Conservation (phyloP, 805 yeast genomes). For the Wickerhamomyces silvicola region DNA sequence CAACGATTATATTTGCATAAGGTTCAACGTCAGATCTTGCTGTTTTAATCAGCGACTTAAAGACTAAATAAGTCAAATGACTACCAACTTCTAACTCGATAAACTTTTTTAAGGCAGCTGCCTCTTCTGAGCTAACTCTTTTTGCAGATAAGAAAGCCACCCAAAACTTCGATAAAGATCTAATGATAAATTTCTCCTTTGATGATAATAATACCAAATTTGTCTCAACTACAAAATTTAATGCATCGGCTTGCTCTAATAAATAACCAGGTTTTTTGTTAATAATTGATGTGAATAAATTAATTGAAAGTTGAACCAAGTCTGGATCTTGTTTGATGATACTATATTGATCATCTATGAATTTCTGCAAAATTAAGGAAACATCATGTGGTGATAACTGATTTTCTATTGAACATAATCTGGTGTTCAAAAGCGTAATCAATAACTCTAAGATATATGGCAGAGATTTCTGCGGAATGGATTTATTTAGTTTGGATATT, state of each 20-base stretch:
- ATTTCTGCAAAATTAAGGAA: constrained; percentile 11
- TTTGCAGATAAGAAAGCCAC: constrained; percentile 37
- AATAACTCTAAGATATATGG: constrained; percentile 14
- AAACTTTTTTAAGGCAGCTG: constrained; percentile 25
- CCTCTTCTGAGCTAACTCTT: constrained; percentile 38
- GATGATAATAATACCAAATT: constrained; percentile 27
- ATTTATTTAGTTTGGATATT: constrained; percentile 22
- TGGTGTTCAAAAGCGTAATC: constrained; percentile 13
- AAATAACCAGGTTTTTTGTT: constrained; percentile 44
- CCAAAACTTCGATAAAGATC: constrained; percentile 50
- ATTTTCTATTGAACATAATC: constrained; percentile 9
- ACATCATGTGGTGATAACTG: constrained; percentile 4
- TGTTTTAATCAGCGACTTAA: constrained; percentile 42
- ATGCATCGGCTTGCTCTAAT: constrained; percentile 26
- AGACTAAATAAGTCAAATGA: constrained; percentile 26
- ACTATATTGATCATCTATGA: constrained; percentile 10
- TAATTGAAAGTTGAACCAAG: constrained; percentile 42
- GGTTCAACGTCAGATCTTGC: constrained; percentile 55
- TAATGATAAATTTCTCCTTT: constrained; percentile 46
- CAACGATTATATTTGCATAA: constrained; percentile 46
- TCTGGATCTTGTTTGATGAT: constrained; percentile 52
- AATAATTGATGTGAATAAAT: constrained; percentile 43
- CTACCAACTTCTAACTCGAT: constrained; percentile 24
- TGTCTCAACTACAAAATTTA: constrained; percentile 21
- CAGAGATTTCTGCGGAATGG: constrained; percentile 3